Conservation (phyloP, 345 rosid genomes). For the Laguncularia racemosa region DNA sequence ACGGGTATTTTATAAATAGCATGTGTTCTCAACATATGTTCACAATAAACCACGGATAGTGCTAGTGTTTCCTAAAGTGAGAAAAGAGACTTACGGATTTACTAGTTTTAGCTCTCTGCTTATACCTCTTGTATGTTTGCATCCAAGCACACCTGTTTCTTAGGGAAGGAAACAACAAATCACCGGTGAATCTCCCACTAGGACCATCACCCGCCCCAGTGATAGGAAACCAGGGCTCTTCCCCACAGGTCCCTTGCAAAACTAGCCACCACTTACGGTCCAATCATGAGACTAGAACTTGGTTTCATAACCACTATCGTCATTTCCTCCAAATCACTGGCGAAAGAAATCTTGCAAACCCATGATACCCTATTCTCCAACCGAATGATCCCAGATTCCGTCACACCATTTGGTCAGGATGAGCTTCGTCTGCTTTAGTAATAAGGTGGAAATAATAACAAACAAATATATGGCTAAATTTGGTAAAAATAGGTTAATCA, state of each 20-base stretch:
- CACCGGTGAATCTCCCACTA: slow-evolving; percentile 10
- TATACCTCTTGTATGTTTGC: not conserved
- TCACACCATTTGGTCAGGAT: slow-evolving; percentile 12
- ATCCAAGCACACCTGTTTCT: not conserved
- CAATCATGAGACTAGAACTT: slow-evolving; percentile 20
- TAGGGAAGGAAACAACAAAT: too few species aligned
- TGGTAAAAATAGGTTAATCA: too few species aligned
- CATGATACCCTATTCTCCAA: slow-evolving; percentile 22
- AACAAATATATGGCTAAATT: too few species aligned
- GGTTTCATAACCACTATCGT: slow-evolving; percentile 17
- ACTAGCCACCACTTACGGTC: slow-evolving; percentile 35
- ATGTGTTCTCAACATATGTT: too few species aligned
- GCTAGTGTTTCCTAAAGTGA: not conserved
- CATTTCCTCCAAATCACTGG: slow-evolving; percentile 9
- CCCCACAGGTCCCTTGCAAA: slow-evolving; percentile 26
- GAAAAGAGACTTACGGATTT: not conserved
- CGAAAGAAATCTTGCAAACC: slow-evolving; percentile 24
- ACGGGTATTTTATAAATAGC: too few species aligned
- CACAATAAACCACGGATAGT: too few species aligned
- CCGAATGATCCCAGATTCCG: slow-evolving; percentile 12
- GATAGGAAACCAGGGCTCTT: slow-evolving; percentile 33
- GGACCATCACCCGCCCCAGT: too few species aligned
- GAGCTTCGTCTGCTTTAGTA: slow-evolving; percentile 14
- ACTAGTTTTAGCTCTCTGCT: not conserved
- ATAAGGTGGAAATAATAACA: too few species aligned